phyloP scores from a whole-genome alignment of 306 rosid genomes.

The Medicago lupulina region DNA sequence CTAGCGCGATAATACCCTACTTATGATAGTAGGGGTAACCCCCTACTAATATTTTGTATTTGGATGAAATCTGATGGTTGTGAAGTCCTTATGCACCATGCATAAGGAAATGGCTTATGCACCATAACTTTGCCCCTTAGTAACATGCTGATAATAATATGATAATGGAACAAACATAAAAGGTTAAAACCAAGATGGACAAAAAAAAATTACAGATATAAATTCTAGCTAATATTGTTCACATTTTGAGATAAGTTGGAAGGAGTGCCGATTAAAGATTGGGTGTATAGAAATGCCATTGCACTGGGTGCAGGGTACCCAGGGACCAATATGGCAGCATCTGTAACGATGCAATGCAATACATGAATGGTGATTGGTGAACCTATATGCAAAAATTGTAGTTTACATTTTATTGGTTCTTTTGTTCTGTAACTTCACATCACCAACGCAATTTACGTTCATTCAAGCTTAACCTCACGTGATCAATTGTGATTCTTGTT shows the following conservation, averaged over 20 bases:
- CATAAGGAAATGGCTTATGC: too few relatives aligned
- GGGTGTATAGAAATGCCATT: not conserved
- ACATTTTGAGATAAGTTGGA: not conserved
- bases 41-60: too few relatives aligned
- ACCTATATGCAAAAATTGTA: not conserved
- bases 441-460: not conserved
- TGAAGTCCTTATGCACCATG: too few relatives aligned
- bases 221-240: too few relatives aligned
- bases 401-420: not conserved
- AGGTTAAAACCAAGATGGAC: too few relatives aligned
- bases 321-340: not conserved
- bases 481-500: not conserved
- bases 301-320: not conserved
- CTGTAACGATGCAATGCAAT: slow-evolving; percentile 1
- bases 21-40: too few relatives aligned
- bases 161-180: too few relatives aligned
- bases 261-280: slow-evolving; percentile 27
- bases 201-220: too few relatives aligned
- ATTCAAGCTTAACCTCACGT: slow-evolving; percentile 20
- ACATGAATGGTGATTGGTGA: not conserved
- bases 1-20: too few relatives aligned
- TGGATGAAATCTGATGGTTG: too few relatives aligned
- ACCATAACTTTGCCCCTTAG: too few relatives aligned
- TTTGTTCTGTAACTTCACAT: slow-evolving; percentile 12
- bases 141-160: too few relatives aligned